A percentile compares a stretch with the other conserved stretches of the same genome.
These are phyloP conservation scores for Priceomyces medius DNA, from an alignment of 805 yeast genomes.

Conservation along the genomic window DNA sequence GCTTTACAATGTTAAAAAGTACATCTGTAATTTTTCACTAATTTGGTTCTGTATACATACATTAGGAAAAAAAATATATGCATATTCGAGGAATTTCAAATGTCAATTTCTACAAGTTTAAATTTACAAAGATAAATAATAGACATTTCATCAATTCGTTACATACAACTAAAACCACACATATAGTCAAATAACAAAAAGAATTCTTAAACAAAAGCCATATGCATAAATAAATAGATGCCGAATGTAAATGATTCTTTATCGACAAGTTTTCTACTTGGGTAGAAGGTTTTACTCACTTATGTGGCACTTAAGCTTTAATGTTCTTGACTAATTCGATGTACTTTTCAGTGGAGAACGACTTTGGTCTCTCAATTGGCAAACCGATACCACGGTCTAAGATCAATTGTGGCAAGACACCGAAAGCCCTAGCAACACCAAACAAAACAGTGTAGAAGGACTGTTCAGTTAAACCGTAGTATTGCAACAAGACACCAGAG, in stretches of 20 bases:
- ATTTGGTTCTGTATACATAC: neutral
- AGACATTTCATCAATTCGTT: slow-evolving; percentile 11
- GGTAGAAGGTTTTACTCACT: neutral
- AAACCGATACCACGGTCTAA: slow-evolving; percentile 76
- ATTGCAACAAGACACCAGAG: slow-evolving; percentile 75
- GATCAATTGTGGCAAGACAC: slow-evolving; percentile 75
- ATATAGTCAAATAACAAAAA: slow-evolving; percentile 6
- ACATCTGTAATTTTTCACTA: neutral
- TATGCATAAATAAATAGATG: slow-evolving; percentile 7
- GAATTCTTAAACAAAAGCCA: slow-evolving; percentile 7
- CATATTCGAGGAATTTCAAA: neutral
- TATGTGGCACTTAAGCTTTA: slow-evolving; percentile 13
- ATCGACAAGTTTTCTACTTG: neutral
- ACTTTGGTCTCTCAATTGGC: slow-evolving; percentile 82
- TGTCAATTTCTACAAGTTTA: too few relatives aligned
- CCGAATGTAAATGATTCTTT: neutral
- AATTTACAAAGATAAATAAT: neutral
- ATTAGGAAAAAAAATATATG: neutral
- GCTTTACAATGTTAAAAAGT: neutral
- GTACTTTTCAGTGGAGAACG: slow-evolving; percentile 92
- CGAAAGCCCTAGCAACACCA: slow-evolving; percentile 80
- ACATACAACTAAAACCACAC: slow-evolving; percentile 11
- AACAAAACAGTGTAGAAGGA: slow-evolving; percentile 77
- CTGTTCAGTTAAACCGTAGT: slow-evolving; percentile 74
- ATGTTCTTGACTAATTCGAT: slow-evolving; percentile 68